A percentile compares a stretch with the other conserved stretches of the same genome.
These are phyloP conservation scores for Myxozyma geophila DNA, from an alignment of 805 yeast genomes.

Conservation along the genomic window DNA sequence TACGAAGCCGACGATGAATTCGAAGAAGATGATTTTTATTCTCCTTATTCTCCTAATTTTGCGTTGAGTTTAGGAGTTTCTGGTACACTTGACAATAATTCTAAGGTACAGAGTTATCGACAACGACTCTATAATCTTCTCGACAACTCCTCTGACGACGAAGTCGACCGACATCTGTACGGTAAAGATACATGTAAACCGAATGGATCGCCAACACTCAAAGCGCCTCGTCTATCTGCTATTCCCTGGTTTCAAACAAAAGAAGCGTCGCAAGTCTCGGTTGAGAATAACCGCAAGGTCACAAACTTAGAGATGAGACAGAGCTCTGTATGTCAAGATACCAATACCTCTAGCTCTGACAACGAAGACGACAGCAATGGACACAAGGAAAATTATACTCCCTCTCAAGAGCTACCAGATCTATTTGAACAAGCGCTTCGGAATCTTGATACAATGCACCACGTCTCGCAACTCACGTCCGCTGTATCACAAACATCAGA, in stretches of 20 bases:
- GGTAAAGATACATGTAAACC: background rate
- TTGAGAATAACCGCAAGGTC: background rate
- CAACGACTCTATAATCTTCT: background rate
- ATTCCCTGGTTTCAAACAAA: background rate
- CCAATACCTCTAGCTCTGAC: too few relatives aligned
- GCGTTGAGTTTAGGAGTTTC: background rate
- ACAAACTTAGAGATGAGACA: background rate
- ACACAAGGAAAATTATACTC: background rate
- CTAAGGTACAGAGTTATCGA: conserved; percentile 1
- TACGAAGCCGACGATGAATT: conserved; percentile 2
- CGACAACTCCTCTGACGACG: conserved; percentile 1
- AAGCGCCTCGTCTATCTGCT: background rate
- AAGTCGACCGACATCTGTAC: background rate
- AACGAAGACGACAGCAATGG: too few relatives aligned
- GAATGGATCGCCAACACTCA: background rate
- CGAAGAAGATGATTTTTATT: background rate
- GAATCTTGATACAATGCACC: too few relatives aligned
- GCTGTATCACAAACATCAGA: too few relatives aligned
- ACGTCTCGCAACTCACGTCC: too few relatives aligned
- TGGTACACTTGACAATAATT: background rate
- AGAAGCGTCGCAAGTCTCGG: background rate
- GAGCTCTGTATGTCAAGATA: too few relatives aligned
- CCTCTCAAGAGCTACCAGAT: background rate
- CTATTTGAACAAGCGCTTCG: too few relatives aligned
- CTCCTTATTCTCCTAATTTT: background rate